Evolutionary conservation across 306 rosid species (phyloP), one percentile per base, ranked within the genome.

Genomic region (Sesbania bispinosa): DNA sequence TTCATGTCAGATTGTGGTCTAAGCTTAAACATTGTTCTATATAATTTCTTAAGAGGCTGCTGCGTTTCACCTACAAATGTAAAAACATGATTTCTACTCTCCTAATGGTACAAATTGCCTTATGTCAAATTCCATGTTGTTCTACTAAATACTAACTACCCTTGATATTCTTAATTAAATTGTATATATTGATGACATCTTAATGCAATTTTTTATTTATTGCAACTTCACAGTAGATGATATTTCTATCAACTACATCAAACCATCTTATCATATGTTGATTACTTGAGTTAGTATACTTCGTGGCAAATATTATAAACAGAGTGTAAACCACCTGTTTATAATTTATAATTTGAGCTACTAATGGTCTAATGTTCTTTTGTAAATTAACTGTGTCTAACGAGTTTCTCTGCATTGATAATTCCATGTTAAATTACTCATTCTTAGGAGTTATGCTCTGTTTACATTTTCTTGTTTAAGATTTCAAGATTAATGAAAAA

Each of bases 401-500:
- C 45, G 57, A 35, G 15, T 57, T 57, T 60, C 76, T 48, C 45
- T 36, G 6, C 3, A 19, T 20, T 32, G 57, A 51, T 39, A 27
- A 27, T 58, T 73, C 54, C 41, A 58, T 67, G 39, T 43, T 76
- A 51, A 67, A 32, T 45, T 45, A 21, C 52, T 42, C 11, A 51
- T 15, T 16, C 36, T 32, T 54, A 16, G 46, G 67, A 73, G 36
- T 58, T 62, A 30, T 71, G 53, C 42, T 54, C 27, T 54, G 29
- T 57, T 45, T 66, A 39, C 35, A 5, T 18, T 55, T 13, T 72
- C 62, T 26, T 14, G 26, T 33, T 41, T 77, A 13, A 7, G 19
- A 58, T 35, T 70, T 59, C 35, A 62, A 50, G 36, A 74, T 59
- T 60, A 26, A 64, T 63, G 29, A 45, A 33, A 70, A 67, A 21